phyloP scores from a whole-genome alignment of 768 basidiomycete species.

The Amanita inopinata region DNA sequence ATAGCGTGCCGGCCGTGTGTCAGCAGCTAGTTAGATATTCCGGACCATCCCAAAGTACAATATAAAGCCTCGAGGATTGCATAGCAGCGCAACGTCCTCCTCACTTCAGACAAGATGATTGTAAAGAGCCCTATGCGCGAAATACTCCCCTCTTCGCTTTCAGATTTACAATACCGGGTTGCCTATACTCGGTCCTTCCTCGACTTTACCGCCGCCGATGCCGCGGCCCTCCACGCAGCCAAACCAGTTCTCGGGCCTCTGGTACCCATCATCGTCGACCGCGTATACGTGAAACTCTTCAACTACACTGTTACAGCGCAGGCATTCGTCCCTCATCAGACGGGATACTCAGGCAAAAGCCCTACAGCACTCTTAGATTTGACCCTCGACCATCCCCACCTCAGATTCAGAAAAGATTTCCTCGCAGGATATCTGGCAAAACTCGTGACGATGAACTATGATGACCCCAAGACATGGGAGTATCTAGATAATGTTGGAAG shows the following conservation, averaged over 20 bases:
- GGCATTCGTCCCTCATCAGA: conserved; percentile 26
- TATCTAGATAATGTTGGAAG: conserved; percentile 38
- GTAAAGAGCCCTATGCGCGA: no score
- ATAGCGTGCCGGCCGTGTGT: no score
- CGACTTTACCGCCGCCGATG: conserved; percentile 31
- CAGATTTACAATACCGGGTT: conserved; percentile 27
- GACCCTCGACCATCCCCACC: conserved; percentile 32
- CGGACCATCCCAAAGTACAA: no score
- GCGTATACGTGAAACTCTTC: conserved; percentile 35
- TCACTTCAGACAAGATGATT: no score
- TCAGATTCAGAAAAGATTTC: conserved; percentile 36
- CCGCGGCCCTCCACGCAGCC: conserved; percentile 30
- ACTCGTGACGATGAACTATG: conserved; percentile 36
- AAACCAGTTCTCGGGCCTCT: conserved; percentile 30
- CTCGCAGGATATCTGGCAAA: conserved; percentile 24
- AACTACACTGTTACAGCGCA: conserved; percentile 12
- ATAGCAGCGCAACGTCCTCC: no score
- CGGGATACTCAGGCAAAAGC: conserved; percentile 30
- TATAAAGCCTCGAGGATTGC: no score
- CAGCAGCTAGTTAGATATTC: no score
- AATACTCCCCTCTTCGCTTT: conserved; percentile 18
- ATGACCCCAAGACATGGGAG: conserved; percentile 31
- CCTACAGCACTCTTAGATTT: conserved; percentile 30
- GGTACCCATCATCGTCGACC: conserved; percentile 34
- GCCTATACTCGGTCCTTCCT: conserved; percentile 37